Percentiles rank a stretch among this genome's conserved stretches.
phyloP scores from a whole-genome alignment of 176 grass and related monocot species.

The Elymus sibiricus region DNA sequence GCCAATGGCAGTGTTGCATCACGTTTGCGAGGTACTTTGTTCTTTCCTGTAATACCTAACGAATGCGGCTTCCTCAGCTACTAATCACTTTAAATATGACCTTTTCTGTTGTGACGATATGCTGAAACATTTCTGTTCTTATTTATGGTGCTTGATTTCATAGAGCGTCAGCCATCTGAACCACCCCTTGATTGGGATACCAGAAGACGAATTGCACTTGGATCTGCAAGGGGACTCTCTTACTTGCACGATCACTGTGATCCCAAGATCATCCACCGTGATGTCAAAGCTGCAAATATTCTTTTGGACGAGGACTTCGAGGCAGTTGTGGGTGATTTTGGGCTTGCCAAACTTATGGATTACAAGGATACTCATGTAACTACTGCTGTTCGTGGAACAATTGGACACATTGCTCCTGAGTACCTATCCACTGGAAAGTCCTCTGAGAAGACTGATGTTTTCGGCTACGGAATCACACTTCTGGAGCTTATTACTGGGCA shows the following conservation, averaged over 20 bases:
- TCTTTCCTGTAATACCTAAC: background rate
- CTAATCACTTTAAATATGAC: constrained; percentile 4
- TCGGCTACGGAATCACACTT: constrained; percentile 64
- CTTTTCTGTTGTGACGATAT: constrained; percentile 15
- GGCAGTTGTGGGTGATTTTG: constrained; percentile 64
- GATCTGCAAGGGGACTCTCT: constrained; percentile 63
- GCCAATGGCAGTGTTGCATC: constrained; percentile 75
- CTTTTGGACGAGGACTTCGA: constrained; percentile 61
- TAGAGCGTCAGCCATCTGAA: constrained; percentile 47
- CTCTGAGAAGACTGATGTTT: constrained; percentile 69
- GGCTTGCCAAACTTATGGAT: constrained; percentile 63
- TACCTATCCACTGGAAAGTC: constrained; percentile 58
- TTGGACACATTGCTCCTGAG: constrained; percentile 56
- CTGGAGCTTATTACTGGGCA: constrained; percentile 66
- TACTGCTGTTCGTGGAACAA: constrained; percentile 56
- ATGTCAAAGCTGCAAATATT: constrained; percentile 67
- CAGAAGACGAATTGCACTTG: constrained; percentile 47
- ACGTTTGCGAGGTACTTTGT: constrained; percentile 63
- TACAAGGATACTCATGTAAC: constrained; percentile 62
- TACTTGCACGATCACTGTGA: constrained; percentile 67
- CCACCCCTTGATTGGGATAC: constrained; percentile 50
- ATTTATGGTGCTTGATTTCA: constrained; percentile 24
- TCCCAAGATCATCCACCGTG: constrained; percentile 62
- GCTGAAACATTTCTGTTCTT: constrained; percentile 14
- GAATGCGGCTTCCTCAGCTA: background rate